phyloP scores from a whole-genome alignment of 495 filamentous ascomycete genomes.

The Xylaria cubensis region DNA sequence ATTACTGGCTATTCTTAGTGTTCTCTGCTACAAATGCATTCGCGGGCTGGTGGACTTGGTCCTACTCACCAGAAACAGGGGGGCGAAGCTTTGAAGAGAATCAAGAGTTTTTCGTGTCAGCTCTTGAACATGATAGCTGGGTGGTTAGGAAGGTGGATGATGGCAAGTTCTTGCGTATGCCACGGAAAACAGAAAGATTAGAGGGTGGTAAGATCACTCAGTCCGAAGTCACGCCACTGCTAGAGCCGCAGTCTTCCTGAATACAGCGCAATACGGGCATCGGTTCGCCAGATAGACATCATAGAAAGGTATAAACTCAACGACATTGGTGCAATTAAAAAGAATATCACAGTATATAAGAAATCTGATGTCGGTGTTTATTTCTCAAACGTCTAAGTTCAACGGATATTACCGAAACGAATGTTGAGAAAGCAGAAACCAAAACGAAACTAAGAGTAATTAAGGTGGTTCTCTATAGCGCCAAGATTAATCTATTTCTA shows the following conservation, averaged over 20 bases:
- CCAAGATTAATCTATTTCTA: too few species aligned
- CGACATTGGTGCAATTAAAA: too few species aligned
- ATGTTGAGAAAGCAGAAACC: too few species aligned
- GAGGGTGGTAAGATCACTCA: background rate
- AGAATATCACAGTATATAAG: too few species aligned
- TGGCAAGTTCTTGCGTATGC: constrained; percentile 56
- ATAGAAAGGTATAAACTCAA: too few species aligned
- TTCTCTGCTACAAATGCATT: constrained; percentile 60
- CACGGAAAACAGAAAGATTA: constrained; percentile 35
- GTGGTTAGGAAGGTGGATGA: constrained; percentile 53
- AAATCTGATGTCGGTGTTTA: too few species aligned
- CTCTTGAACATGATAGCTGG: constrained; percentile 55
- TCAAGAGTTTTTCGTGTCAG: constrained; percentile 59
- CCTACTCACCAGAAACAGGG: constrained; percentile 59
- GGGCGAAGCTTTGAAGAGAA: constrained; percentile 63
- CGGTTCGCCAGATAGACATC: background rate
- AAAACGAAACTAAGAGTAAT: too few species aligned
- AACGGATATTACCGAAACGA: too few species aligned
- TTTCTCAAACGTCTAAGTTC: too few species aligned
- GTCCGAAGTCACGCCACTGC: background rate
- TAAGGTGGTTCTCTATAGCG: too few species aligned
- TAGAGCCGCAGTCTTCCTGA: background rate
- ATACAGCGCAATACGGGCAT: background rate
- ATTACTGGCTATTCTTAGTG: constrained; percentile 61
- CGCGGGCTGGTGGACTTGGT: constrained; percentile 59